Evolutionary conservation across 2,329 filamentous ascomycete species (phyloP), one percentile per base, ranked within the genome.

Genomic region (Clathrospora elynae): DNA sequence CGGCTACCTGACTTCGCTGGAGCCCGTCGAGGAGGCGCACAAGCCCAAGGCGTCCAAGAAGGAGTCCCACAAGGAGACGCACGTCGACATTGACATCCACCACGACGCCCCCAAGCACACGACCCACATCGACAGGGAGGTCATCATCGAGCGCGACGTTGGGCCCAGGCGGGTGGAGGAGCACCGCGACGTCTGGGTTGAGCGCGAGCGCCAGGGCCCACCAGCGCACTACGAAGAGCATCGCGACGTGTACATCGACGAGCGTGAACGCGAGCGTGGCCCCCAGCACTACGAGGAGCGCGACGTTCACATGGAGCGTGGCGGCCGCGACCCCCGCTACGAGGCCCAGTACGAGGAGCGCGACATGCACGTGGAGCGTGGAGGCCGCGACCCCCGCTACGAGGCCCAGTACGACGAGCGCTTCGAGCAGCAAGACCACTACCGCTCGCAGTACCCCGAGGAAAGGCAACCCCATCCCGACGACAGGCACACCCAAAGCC

Each of bases 11-110:
- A 62, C 61, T 5, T 45, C 49, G 10, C 53, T 70, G 25, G 67
- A 71, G 54, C 67, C 66, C 6, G 44, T 60, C 14, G 59, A 62
- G 12, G 37, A 45, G 42, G 42, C 50, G 38, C 44, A 61, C 35
- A 49, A 57, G 49, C 44, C 41, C 42, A 54, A 57, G 55, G 26
- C 46, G 28, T 36, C 43, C 18, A 46, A 51, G 34, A 42, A 60
- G 47, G n/a, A n/a, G n/a, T n/a, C n/a, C n/a, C n/a, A n/a, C n/a
- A 47, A 59, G 38, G 53, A 57, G 18, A 61, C 48, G 16, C 40
- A 70, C 35, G 55, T 67, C 47, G 67, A 70, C 49, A 61, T 67
- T 31, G 52, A 60, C 16, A 55, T 65, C 33, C 51, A 61, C 13
- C 61, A 54, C 37, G 51, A 64, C 20, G 55, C 46, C 2, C 58